These are phyloP conservation scores for Prunus dulcis DNA, from an alignment of 306 rosid species.

Conservation along the genomic window DNA sequence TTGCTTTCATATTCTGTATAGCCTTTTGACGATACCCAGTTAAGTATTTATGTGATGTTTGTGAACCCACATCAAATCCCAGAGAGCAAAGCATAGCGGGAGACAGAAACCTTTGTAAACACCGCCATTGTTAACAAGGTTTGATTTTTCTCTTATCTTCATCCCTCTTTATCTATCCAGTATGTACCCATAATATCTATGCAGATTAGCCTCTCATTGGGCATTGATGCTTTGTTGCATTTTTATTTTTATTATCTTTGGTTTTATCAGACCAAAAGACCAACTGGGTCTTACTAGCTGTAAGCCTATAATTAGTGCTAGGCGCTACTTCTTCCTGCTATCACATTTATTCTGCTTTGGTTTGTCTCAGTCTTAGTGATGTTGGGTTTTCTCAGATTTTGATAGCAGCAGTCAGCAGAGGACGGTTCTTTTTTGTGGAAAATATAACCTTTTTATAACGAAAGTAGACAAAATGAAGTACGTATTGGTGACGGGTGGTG, in stretches of 20 bases:
- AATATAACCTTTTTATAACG: not conserved
- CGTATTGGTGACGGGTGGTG: constrained; percentile 91
- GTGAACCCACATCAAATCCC: constrained; percentile 23
- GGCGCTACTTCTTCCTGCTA: constrained; percentile 16
- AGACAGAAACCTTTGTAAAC: constrained; percentile 25
- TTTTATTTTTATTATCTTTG: constrained; percentile 31
- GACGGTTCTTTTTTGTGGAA: constrained; percentile 6
- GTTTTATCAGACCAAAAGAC: constrained; percentile 45
- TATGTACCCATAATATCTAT: constrained; percentile 1
- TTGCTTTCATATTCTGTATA: not conserved
- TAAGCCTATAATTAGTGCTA: constrained; percentile 7
- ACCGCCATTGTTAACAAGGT: constrained; percentile 80
- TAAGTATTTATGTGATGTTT: not conserved
- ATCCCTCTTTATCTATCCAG: not conserved
- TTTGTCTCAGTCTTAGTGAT: constrained; percentile 23
- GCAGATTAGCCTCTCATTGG: constrained; percentile 12
- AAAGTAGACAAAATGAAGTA: constrained; percentile 59
- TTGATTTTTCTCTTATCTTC: constrained; percentile 10
- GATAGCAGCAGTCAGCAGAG: constrained; percentile 37
- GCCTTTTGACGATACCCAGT: constrained; percentile 15
- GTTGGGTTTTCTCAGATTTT: constrained; percentile 41
- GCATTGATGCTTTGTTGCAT: not conserved
- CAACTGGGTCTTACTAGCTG: constrained; percentile 32
- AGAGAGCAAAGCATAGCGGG: constrained; percentile 16
- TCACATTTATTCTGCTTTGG: constrained; percentile 12